These are phyloP conservation scores for Setaria italica DNA, from an alignment of 202 grass and related monocot species.

Conservation along the genomic window DNA sequence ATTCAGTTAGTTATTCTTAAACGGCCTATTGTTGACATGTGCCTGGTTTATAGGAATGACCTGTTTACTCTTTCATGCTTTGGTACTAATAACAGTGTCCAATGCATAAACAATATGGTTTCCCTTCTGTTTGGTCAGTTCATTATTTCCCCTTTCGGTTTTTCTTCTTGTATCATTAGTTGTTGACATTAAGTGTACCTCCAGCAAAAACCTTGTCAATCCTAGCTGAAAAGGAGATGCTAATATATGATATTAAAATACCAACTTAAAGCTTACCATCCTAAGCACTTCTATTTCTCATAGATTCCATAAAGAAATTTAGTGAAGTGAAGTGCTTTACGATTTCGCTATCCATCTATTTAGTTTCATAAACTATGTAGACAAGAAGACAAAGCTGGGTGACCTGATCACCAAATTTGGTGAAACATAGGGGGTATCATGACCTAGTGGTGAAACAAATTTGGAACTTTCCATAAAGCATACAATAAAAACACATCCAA, in stretches of 20 bases:
- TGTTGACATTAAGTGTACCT: neutral
- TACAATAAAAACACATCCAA: neutral
- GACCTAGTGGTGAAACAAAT: neutral
- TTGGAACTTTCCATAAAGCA: neutral
- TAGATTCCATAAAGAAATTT: slow-evolving; percentile 13
- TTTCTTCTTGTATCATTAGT: neutral
- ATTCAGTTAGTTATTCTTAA: neutral
- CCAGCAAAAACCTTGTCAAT: neutral
- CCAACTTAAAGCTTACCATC: slow-evolving; percentile 4
- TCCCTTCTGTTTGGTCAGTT: neutral
- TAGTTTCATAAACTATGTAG: neutral
- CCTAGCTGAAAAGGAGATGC: neutral
- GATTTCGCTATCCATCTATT: neutral
- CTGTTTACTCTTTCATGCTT: neutral
- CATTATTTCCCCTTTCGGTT: neutral
- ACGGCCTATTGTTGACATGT: neutral
- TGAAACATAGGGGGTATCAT: neutral
- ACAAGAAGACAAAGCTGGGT: neutral
- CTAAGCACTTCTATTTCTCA: neutral
- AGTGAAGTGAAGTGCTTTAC: neutral
- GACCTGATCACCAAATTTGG: slow-evolving; percentile 13
- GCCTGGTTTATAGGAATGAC: neutral
- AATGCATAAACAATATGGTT: neutral
- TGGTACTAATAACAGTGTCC: slow-evolving; percentile 12
- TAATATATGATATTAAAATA: slow-evolving; percentile 5